phyloP scores from a whole-genome alignment of 257 asterid species.

The Fraxinus excelsior region DNA sequence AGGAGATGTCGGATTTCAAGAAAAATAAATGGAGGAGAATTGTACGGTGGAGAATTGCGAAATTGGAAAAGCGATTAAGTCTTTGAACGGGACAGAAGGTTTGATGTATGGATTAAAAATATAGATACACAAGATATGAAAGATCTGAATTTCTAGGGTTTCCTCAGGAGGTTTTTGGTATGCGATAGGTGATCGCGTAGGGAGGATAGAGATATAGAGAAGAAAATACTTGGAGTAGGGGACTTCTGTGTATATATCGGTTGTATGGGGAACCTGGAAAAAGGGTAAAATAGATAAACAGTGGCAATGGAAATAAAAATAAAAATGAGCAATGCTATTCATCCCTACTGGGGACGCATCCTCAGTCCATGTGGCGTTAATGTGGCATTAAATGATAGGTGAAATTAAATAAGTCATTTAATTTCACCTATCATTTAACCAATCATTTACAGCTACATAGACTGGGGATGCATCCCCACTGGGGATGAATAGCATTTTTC shows the following conservation, averaged over 20 bases:
- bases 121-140: not conserved
- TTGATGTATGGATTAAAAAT: not conserved
- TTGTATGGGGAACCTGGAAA: not conserved
- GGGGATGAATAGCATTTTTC: too few species aligned
- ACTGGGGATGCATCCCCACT: too few species aligned
- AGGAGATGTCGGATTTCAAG: constrained; percentile 27
- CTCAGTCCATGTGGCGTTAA: too few species aligned
- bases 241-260: not conserved
- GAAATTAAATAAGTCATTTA: too few species aligned
- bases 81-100: constrained; percentile 2
- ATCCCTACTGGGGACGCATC: too few species aligned
- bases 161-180: constrained; percentile 29
- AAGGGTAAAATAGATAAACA: not conserved
- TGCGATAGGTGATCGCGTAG: constrained; percentile 27
- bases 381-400: too few species aligned
- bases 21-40: constrained; percentile 22
- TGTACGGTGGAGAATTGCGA: constrained; percentile 28
- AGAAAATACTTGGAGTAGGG: not conserved
- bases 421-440: too few species aligned
- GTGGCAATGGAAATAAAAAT: too few species aligned
- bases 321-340: too few species aligned
- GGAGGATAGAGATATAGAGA: not conserved
- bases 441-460: too few species aligned
- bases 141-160: constrained; percentile 32
- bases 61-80: constrained; percentile 17